Conservation (phyloP, 768 basidiomycete species). For the Mycena rebaudengoi region DNA sequence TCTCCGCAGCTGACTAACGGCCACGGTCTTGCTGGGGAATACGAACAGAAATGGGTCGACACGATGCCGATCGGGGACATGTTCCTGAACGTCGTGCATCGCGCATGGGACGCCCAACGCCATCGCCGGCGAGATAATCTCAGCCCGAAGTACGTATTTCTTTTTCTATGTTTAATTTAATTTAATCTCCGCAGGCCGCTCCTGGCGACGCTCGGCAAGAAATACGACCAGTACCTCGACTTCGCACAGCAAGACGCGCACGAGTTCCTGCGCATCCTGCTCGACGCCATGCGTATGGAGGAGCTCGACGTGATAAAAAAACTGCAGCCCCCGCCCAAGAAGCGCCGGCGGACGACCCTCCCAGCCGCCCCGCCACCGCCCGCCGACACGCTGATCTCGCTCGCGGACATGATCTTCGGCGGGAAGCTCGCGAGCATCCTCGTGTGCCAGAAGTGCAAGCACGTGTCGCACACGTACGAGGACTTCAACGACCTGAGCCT, state of each 20-base stretch:
- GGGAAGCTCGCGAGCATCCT: slow-evolving; percentile 91
- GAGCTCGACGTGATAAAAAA: slow-evolving; percentile 91
- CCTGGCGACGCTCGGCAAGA: slow-evolving; percentile 73
- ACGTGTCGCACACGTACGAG: slow-evolving; percentile 91
- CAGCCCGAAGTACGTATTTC: slow-evolving; percentile 69
- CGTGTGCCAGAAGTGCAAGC: slow-evolving; percentile 94
- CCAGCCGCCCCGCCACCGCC: slow-evolving; percentile 30
- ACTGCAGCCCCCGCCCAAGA: slow-evolving; percentile 60
- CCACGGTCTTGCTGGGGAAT: slow-evolving; percentile 58
- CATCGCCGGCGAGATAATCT: slow-evolving; percentile 57
- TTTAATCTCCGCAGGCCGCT: slow-evolving; percentile 55
- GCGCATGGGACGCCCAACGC: slow-evolving; percentile 72
- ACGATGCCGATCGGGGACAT: slow-evolving; percentile 77
- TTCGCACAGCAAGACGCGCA: slow-evolving; percentile 97
- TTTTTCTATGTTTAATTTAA: not conserved
- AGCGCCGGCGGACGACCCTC: slow-evolving; percentile 42
- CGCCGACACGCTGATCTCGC: slow-evolving; percentile 67
- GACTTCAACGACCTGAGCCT: slow-evolving; percentile 95
- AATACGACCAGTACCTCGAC: slow-evolving; percentile 95
- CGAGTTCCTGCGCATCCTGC: slow-evolving; percentile 87
- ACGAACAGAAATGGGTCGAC: slow-evolving; percentile 62
- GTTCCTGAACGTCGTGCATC: slow-evolving; percentile 66
- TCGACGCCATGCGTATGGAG: slow-evolving; percentile 95
- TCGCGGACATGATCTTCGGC: slow-evolving; percentile 91
- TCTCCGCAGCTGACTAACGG: slow-evolving; percentile 79